Percentiles rank a stretch among this genome's conserved stretches.
Conservation (phyloP, 768 basidiomycete species). For the Postia placenta region DNA sequence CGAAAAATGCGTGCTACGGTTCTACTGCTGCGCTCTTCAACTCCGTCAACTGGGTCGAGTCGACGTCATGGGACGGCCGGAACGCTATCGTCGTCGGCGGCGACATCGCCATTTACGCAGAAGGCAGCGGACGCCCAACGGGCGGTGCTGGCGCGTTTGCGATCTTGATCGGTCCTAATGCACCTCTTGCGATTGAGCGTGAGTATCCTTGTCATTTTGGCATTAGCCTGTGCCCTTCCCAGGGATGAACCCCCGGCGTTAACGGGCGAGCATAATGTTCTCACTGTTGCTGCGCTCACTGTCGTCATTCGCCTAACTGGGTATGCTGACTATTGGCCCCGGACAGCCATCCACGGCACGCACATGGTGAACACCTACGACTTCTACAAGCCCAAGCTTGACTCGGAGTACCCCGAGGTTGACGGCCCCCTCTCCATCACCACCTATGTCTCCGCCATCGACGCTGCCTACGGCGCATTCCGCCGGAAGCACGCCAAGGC, state of each 20-base stretch:
- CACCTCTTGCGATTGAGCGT: slow-evolving; percentile 94
- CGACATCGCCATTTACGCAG: slow-evolving; percentile 97
- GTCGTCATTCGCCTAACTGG: background rate
- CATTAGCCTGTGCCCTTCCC: background rate
- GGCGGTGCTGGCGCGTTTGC: slow-evolving; percentile 97
- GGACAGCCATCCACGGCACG: slow-evolving; percentile 85
- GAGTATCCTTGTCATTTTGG: slow-evolving; percentile 32
- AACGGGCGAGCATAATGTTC: background rate
- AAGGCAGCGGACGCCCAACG: slow-evolving; percentile 90
- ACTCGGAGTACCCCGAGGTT: slow-evolving; percentile 93
- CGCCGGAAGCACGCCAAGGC: slow-evolving; percentile 71
- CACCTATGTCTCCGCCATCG: slow-evolving; percentile 91
- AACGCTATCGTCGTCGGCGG: slow-evolving; percentile 96
- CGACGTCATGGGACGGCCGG: slow-evolving; percentile 93
- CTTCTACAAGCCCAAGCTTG: slow-evolving; percentile 97
- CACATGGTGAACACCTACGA: slow-evolving; percentile 99
- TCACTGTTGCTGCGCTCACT: background rate
- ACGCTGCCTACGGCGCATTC: slow-evolving; percentile 82
- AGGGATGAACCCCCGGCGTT: background rate
- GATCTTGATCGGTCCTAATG: slow-evolving; percentile 93
- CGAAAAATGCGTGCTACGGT: slow-evolving; percentile 99
- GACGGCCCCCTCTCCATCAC: slow-evolving; percentile 96
- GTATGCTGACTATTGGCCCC: slow-evolving; percentile 3
- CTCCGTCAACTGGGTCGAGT: slow-evolving; percentile 97
- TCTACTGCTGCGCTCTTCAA: slow-evolving; percentile 99